A percentile compares a stretch with the other conserved stretches of the same genome.
phyloP scores from a whole-genome alignment of 1,284 basidiomycete species.

The Ustilago shanxiensis region DNA sequence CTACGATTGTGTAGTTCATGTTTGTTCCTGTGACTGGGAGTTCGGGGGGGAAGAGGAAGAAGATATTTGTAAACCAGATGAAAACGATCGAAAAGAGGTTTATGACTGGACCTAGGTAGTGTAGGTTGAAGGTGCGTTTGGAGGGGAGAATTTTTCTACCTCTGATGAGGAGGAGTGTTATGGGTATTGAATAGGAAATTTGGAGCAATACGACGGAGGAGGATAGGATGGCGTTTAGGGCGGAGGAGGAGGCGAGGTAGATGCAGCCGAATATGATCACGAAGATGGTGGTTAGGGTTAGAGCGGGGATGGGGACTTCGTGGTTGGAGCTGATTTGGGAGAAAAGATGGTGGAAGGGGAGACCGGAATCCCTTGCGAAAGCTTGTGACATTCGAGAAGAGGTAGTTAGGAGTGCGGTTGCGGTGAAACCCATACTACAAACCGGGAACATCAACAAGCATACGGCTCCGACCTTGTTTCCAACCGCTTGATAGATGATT shows the following conservation, averaged over 20 bases:
- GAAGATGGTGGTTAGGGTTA: conserved; percentile 75
- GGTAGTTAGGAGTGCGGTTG: conserved; percentile 70
- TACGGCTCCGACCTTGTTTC: conserved; percentile 77
- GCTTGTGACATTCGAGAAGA: conserved; percentile 79
- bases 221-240: conserved; percentile 72
- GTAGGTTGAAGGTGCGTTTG: conserved; percentile 33
- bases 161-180: conserved; percentile 70
- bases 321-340: conserved; percentile 72
- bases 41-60: conserved; percentile 73
- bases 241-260: conserved; percentile 75
- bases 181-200: conserved; percentile 71
- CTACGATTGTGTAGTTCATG: conserved; percentile 72
- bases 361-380: conserved; percentile 79
- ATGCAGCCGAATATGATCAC: conserved; percentile 61
- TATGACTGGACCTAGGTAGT: conserved; percentile 59
- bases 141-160: conserved; percentile 69
- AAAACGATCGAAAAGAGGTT: conserved; percentile 71
- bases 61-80: conserved; percentile 71
- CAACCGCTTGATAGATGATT: conserved; percentile 77
- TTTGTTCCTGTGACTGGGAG: conserved; percentile 69
- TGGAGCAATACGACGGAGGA: conserved; percentile 72
- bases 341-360: conserved; percentile 76
- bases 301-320: conserved; percentile 71
- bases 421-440: conserved; percentile 69
- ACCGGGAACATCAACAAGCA: conserved; percentile 73